phyloP scores from a whole-genome alignment of 1,139 yeast species.

The Lodderomyces theae region DNA sequence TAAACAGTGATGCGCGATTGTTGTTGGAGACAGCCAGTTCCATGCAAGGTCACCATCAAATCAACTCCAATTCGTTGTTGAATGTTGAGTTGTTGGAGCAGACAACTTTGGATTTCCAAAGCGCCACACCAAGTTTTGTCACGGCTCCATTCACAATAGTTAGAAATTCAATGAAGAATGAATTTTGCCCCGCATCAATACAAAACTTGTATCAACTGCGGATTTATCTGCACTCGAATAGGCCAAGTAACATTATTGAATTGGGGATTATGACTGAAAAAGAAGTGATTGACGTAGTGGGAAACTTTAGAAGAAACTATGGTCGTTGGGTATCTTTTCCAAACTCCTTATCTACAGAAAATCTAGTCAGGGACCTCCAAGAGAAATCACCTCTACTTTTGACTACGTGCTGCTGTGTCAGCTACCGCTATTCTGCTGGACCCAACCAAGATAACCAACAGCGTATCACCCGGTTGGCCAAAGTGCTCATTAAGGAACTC shows the following conservation, averaged over 20 bases:
- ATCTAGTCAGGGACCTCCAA: constrained; percentile 52
- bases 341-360: constrained; percentile 46
- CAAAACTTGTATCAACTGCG: not conserved
- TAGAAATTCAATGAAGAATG: constrained; percentile 21
- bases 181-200: not conserved
- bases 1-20: constrained; percentile 23
- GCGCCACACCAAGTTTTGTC: constrained; percentile 39
- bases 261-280: constrained; percentile 48
- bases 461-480: constrained; percentile 25
- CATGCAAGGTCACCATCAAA: constrained; percentile 16
- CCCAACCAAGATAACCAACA: constrained; percentile 14
- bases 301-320: constrained; percentile 62
- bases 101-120: constrained; percentile 32
- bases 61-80: constrained; percentile 13
- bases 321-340: constrained; percentile 83
- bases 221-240: not conserved
- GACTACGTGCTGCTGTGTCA: constrained; percentile 63
- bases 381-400: constrained; percentile 58
- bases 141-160: constrained; percentile 52
- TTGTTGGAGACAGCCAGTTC: constrained; percentile 28
- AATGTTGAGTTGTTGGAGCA: constrained; percentile 6
- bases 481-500: constrained; percentile 41
- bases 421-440: constrained; percentile 48
- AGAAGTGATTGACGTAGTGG: constrained; percentile 51
- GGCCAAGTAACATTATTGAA: constrained; percentile 39